Conservation (phyloP, 176 grass and related monocot species). For the Oryza australiensis region DNA sequence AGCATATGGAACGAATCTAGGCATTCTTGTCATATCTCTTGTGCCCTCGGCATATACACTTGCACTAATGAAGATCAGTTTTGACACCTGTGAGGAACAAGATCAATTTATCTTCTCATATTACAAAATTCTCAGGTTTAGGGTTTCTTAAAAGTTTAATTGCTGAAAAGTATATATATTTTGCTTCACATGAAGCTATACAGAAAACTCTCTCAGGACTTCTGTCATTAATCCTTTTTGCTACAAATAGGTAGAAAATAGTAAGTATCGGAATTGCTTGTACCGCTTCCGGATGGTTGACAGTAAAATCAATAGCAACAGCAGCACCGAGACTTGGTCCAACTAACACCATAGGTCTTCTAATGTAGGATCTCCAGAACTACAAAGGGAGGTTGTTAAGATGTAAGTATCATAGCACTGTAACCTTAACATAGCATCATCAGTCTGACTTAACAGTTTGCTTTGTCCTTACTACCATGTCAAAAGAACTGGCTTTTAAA, state of each 20-base stretch:
- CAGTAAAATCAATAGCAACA: constrained; percentile 88
- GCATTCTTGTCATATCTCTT: constrained; percentile 68
- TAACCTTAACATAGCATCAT: background rate
- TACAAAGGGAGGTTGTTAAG: constrained; percentile 28
- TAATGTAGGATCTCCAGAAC: constrained; percentile 89
- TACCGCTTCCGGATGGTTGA: constrained; percentile 82
- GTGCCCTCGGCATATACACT: constrained; percentile 82
- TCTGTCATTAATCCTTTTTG: background rate
- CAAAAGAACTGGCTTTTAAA: constrained; percentile 1
- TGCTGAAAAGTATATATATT: background rate
- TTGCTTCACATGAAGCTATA: constrained; percentile 1
- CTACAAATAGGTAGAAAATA: constrained; percentile 27
- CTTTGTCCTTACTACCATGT: background rate
- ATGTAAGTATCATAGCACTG: constrained; percentile 19
- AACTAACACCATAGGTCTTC: constrained; percentile 88
- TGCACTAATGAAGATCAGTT: constrained; percentile 84
- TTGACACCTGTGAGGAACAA: constrained; percentile 61
- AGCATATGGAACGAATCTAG: constrained; percentile 76
- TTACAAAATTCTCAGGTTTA: constrained; percentile 12
- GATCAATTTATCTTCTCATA: constrained; percentile 15
- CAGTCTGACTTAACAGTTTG: background rate
- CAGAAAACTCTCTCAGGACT: background rate
- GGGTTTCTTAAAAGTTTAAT: background rate
- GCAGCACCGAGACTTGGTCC: constrained; percentile 92
- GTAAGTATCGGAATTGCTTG: constrained; percentile 25